Conservation (phyloP, 1,139 yeast species). For the Saccharomycopsis crataegensis region DNA sequence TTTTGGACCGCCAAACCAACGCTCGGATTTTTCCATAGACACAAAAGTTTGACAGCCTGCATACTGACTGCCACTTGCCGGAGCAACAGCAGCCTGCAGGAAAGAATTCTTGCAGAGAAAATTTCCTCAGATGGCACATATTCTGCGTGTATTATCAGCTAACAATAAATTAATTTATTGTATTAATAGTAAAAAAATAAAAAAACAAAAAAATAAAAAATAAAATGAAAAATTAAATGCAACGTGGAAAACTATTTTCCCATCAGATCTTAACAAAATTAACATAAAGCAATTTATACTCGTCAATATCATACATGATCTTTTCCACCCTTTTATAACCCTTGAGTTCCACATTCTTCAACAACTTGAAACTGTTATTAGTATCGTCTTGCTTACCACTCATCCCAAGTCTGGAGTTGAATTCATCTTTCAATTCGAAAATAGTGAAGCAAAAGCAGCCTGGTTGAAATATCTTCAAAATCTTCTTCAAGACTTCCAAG, state of each 20-base stretch:
- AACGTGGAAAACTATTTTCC: neutral
- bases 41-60: no score
- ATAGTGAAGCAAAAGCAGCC: constrained; percentile 70
- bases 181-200: no score
- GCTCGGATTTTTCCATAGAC: neutral
- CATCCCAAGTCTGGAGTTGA: constrained; percentile 20
- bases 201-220: neutral
- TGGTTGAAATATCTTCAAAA: constrained; percentile 65
- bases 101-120: no score
- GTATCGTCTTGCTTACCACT: constrained; percentile 1
- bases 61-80: no score
- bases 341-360: constrained; percentile 34
- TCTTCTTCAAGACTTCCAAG: constrained; percentile 45
- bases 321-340: constrained; percentile 63
- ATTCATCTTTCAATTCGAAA: constrained; percentile 37
- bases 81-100: no score
- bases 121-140: no score
- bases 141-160: no score
- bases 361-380: constrained; percentile 19
- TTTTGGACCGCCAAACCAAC: neutral
- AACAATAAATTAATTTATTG: no score
- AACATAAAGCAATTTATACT: constrained; percentile 39
- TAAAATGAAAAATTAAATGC: neutral
- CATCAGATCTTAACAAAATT: constrained; percentile 24
- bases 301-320: constrained; percentile 62